Evolutionary conservation across 805 yeast genomes (phyloP).

Genomic region (Candida sonorensis): DNA sequence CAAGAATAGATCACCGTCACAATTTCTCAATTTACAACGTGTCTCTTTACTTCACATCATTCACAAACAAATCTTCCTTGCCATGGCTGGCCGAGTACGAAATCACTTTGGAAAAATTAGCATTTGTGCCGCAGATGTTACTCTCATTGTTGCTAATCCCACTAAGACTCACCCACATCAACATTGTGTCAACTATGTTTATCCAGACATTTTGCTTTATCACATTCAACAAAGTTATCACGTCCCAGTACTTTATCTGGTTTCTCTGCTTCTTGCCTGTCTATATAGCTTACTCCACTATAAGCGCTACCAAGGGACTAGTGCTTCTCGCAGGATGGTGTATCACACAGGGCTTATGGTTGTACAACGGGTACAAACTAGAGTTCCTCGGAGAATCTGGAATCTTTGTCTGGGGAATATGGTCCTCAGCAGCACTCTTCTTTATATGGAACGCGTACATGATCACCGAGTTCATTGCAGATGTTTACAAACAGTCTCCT

Average conservation of each 20-base stretch:
- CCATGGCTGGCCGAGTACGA: constrained; percentile 4
- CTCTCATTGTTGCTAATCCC: constrained; percentile 60
- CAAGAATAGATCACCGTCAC: constrained; percentile 87
- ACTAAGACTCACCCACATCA: constrained; percentile 30
- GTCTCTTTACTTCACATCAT: constrained; percentile 57
- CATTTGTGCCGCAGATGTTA: constrained; percentile 78
- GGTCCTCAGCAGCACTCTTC: constrained; percentile 19
- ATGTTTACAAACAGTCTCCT: constrained; percentile 5
- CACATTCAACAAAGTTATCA: constrained; percentile 73
- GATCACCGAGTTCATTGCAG: constrained; percentile 15
- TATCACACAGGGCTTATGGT: constrained; percentile 68
- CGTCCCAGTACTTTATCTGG: constrained; percentile 97
- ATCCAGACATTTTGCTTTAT: constrained; percentile 77
- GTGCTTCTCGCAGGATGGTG: constrained; percentile 54
- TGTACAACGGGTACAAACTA: constrained; percentile 64
- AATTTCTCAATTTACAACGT: constrained; percentile 87
- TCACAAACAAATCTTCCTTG: constrained; percentile 14
- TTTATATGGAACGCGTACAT: constrained; percentile 21
- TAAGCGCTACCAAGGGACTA: constrained; percentile 33
- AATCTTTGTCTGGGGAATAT: constrained; percentile 19
- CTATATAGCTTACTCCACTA: constrained; percentile 42
- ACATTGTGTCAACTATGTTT: constrained; percentile 50
- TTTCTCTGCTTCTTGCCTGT: constrained; percentile 80
- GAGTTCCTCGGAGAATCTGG: constrained; percentile 67
- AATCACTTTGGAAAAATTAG: constrained; percentile 35